Evolutionary conservation across 1,284 basidiomycete species (phyloP), one percentile per base, ranked within the genome.

Genomic region (Trametes versicolor): DNA sequence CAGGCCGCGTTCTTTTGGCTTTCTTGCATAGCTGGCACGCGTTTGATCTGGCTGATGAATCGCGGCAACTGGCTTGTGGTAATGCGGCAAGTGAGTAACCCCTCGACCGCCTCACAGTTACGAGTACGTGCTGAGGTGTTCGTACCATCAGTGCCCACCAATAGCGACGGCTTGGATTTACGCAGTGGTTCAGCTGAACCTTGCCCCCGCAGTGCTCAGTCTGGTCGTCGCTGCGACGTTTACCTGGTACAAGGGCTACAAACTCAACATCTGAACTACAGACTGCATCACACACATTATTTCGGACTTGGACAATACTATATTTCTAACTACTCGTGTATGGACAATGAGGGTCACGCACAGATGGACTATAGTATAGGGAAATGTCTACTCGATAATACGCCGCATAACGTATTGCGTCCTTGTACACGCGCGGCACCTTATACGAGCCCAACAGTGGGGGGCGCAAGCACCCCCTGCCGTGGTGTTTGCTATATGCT

Each of bases 151-250:
- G 92, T 85, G 85, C 66, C 91, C 92, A 23, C 89, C 93, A 23
- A 77, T 93, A 49, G 88, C 88, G 6, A 93, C 91, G 0, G 72
- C 90, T 7, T 94, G 92, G 92, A 80, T 93, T 13, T 94, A 91
- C 70, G 82, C 85, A 1, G 80, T 93, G 51, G 79, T 92, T 10
- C 89, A 92, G 66, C 80, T 93, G 23, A 84, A 89, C 58, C 76
- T 94, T 27, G 81, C 80, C 3, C 84, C 85, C n/a, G 88, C 91
- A 6, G 78, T 87, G 1, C 64, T 86, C 27, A 87, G 84, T 68
- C 78, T 94, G n/a, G 61, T 75, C 2, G 62, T 82, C 9, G 83
- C 90, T 32, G 85, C 81, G 4, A 72, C 70, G 49, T 93, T 85
- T 77, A 79, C 86, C 5, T 86, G 87, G 87, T 90, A 83, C 82